These are phyloP conservation scores for Yarrowia sp. DNA, from an alignment of 805 yeast genomes.

Conservation along the genomic window DNA sequence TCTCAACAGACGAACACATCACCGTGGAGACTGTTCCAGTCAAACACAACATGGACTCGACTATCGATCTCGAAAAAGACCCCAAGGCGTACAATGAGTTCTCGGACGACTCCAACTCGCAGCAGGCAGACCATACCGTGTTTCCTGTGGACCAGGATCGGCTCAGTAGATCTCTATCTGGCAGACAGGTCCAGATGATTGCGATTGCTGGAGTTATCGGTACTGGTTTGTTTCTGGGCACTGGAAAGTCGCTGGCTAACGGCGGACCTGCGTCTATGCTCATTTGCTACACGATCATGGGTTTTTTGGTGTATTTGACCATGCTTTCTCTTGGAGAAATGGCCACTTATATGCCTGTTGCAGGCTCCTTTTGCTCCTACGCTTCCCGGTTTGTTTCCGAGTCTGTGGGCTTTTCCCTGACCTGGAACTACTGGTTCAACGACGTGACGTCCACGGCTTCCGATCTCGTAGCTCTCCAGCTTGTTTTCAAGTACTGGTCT, in stretches of 20 bases:
- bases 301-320: slow-evolving; percentile 60
- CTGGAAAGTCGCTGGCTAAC: slow-evolving; percentile 57
- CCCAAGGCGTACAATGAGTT: slow-evolving; percentile 13
- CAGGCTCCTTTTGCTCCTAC: slow-evolving; percentile 61
- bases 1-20: slow-evolving; percentile 27
- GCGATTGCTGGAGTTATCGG: slow-evolving; percentile 83
- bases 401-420: slow-evolving; percentile 60
- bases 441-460: slow-evolving; percentile 59
- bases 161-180: slow-evolving; percentile 45
- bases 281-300: slow-evolving; percentile 59
- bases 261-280: slow-evolving; percentile 64
- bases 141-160: slow-evolving; percentile 27
- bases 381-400: slow-evolving; percentile 60
- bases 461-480: slow-evolving; percentile 58
- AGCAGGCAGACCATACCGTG: slow-evolving; percentile 14
- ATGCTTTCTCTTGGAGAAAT: slow-evolving; percentile 64
- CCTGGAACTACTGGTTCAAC: slow-evolving; percentile 60
- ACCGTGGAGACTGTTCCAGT: background rate
- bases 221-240: slow-evolving; percentile 63
- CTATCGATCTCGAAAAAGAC: slow-evolving; percentile 6
- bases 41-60: background rate
- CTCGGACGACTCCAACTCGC: background rate
- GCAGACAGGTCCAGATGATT: slow-evolving; percentile 68
- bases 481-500: slow-evolving; percentile 59
- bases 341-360: slow-evolving; percentile 61